Evolutionary conservation across 306 rosid genomes (phyloP), one percentile per base, ranked within the genome.

Genomic region (Albizia julibrissin): DNA sequence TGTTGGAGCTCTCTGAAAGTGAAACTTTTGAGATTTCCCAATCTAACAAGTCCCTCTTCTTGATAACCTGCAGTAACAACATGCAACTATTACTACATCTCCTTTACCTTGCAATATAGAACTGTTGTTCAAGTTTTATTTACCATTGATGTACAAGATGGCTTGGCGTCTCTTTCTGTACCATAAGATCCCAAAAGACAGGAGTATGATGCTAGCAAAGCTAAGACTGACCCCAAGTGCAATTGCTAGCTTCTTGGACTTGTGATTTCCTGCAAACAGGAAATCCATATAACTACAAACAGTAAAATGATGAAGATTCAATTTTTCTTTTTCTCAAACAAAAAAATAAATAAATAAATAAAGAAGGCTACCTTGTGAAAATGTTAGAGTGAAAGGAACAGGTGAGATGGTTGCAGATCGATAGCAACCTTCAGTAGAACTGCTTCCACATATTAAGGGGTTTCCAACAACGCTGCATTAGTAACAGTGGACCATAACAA

Each of bases 21-120:
- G 84, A 95, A 95, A 79, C 19, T 86, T 82, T 89, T 93, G 0
- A 95, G 94, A 89, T 95, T 95, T 65, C 99, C 99, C 84, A 95
- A 86, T 76, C 91, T 88, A 79, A 83, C 82, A 74, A 91, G 87
- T 62, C 94, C 95, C 75, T 88, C 99, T 86, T 95, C 97, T 85
- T 86, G 92, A 79, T 77, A 80, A 78, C 89, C 93, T 91, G 84
- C 84, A 78, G 84, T 68, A 83, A 47, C 61, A 82, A 69, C 77
- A 69, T 52, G 44, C 33, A 76, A 76, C 67, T 3, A 42, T 16
- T 11, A 14, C 0, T 12, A 78, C 33, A n/a, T 49, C 71, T 39
- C 42, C 78, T 59, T 26, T 43, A 76, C 8, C 44, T 39, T 22
- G 16, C 47, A 61, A 81, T 72, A 71, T 31, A 52, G 21, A 79